Conservation (phyloP, 2,329 filamentous ascomycete genomes). For the Monilinia aucupariae region DNA sequence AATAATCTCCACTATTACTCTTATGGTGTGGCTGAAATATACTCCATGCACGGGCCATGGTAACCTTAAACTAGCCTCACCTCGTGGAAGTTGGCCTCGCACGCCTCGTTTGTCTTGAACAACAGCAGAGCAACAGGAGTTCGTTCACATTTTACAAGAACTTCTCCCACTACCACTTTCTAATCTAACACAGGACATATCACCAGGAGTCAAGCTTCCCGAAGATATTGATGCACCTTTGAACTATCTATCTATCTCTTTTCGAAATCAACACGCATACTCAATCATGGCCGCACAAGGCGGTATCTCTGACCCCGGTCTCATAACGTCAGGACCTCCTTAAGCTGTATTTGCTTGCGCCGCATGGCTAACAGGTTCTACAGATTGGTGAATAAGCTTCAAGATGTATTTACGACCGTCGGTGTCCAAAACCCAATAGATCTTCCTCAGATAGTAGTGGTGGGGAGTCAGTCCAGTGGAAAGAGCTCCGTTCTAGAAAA, state of each 20-base stretch:
- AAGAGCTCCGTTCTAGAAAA: constrained; percentile 99
- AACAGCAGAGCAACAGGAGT: constrained; percentile 15
- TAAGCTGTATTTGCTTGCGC: constrained; percentile 25
- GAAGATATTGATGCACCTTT: not conserved
- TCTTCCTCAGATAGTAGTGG: constrained; percentile 94
- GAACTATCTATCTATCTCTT: not conserved
- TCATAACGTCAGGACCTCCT: constrained; percentile 52
- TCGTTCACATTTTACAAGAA: not conserved
- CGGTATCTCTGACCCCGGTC: constrained; percentile 60
- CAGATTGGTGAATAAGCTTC: constrained; percentile 94
- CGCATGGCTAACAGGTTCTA: constrained; percentile 27
- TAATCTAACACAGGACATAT: constrained; percentile 1
- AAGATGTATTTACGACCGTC: constrained; percentile 98
- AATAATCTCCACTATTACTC: no score
- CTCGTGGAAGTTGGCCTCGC: constrained; percentile 13
- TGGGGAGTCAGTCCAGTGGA: constrained; percentile 96
- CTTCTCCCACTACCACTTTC: constrained; percentile 1
- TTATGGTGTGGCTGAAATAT: constrained; percentile 2
- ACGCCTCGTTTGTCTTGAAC: constrained; percentile 16
- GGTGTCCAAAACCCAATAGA: constrained; percentile 99
- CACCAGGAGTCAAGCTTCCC: not conserved
- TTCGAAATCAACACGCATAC: constrained; percentile 1
- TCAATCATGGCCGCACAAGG: constrained; percentile 37
- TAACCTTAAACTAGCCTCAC: constrained; percentile 7
- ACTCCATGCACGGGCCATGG: constrained; percentile 9